phyloP scores from a whole-genome alignment of 2,329 filamentous ascomycete genomes.

The Fusarium napiforme region DNA sequence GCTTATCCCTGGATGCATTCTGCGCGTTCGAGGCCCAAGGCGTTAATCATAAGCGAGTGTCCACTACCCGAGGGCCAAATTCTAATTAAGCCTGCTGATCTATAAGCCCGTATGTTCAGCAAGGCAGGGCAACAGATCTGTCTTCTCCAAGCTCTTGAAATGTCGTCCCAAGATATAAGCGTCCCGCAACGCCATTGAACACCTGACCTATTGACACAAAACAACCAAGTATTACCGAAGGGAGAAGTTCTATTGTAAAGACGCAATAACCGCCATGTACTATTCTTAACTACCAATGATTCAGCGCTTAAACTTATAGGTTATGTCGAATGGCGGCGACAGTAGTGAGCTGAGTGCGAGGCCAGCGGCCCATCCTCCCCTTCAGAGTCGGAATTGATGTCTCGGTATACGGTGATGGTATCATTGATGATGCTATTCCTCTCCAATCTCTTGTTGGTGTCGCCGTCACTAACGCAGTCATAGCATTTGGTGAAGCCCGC shows the following conservation, averaged over 20 bases:
- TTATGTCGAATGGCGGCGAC: fast-evolving
- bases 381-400: fast-evolving
- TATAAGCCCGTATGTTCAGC: not conserved
- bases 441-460: fast-evolving
- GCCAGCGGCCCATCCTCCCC: not conserved
- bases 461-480: not conserved
- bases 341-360: not conserved
- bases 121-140: fast-evolving
- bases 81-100: no score
- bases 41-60: not conserved
- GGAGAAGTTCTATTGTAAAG: not conserved
- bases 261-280: fast-evolving
- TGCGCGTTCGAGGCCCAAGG: fast-evolving
- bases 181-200: not conserved
- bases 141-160: not conserved
- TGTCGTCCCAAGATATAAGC: not conserved
- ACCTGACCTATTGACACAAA: not conserved
- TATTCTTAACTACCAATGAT: not conserved
- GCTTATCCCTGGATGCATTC: not conserved
- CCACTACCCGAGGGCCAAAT: not conserved
- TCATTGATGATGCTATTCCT: not conserved
- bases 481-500: not conserved
- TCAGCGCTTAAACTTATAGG: not conserved
- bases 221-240: fast-evolving
- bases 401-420: not conserved